These are phyloP conservation scores for Stevia rebaudiana DNA, from an alignment of 140 eudicot genomes.

Conservation along the genomic window DNA sequence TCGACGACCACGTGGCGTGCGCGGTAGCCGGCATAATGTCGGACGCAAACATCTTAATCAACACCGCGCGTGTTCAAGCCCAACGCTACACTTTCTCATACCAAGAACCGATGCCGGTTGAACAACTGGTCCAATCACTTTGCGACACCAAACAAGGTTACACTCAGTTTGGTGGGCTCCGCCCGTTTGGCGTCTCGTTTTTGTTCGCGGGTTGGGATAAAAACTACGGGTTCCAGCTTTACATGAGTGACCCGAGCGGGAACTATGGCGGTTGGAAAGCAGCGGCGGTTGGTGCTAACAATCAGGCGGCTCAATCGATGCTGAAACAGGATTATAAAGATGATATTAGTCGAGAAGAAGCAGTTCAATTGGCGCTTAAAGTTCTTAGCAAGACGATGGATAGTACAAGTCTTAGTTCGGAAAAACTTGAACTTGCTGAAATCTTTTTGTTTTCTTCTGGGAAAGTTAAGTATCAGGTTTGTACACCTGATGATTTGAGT, in stretches of 20 bases:
- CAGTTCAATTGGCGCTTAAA: conserved; percentile 74
- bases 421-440: conserved; percentile 83
- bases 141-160: conserved; percentile 95
- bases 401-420: conserved; percentile 85
- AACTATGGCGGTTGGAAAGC: conserved; percentile 97
- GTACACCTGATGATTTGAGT: conserved; percentile 57
- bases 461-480: conserved; percentile 80
- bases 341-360: conserved; percentile 77
- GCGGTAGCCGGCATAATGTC: conserved; percentile 96
- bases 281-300: conserved; percentile 83
- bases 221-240: conserved; percentile 78
- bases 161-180: conserved; percentile 94
- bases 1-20: conserved; percentile 82
- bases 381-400: conserved; percentile 97
- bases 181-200: conserved; percentile 88
- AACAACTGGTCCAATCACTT: conserved; percentile 80
- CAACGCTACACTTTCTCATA: conserved; percentile 70
- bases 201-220: conserved; percentile 94
- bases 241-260: conserved; percentile 96
- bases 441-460: conserved; percentile 56
- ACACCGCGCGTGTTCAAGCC: conserved; percentile 88
- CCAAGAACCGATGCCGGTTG: conserved; percentile 96
- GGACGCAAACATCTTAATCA: conserved; percentile 86
- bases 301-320: conserved; percentile 94
- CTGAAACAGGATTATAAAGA: conserved; percentile 91